Evolutionary conservation across 345 rosid genomes (phyloP).

Genomic region (Salix udensis): DNA sequence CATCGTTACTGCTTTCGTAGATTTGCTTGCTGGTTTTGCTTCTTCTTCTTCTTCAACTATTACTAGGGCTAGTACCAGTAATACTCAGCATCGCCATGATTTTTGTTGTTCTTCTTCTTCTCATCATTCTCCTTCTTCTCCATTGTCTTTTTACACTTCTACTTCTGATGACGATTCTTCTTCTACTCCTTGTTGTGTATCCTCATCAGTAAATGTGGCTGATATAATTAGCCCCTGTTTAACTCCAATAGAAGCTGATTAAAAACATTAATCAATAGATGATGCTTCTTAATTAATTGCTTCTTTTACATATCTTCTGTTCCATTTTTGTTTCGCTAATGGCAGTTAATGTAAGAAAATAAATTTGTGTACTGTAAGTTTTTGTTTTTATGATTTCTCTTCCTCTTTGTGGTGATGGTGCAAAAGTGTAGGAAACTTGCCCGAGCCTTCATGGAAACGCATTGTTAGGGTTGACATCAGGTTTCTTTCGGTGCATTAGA

Average conservation of each 20-base stretch:
- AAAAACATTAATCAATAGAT: neutral
- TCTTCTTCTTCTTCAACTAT: neutral
- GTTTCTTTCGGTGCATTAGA: neutral
- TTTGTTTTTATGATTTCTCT: neutral
- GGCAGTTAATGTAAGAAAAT: neutral
- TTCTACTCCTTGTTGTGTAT: slow-evolving; percentile 35
- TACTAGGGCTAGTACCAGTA: neutral
- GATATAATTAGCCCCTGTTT: slow-evolving; percentile 28
- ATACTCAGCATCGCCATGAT: neutral
- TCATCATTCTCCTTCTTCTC: slow-evolving; percentile 19
- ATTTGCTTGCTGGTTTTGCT: slow-evolving; percentile 18
- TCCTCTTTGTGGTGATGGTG: neutral
- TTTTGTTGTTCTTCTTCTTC: slow-evolving; percentile 25
- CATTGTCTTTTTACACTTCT: slow-evolving; percentile 43
- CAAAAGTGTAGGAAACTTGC: neutral
- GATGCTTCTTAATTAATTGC: neutral
- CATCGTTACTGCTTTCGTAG: slow-evolving; percentile 32
- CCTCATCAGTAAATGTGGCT: slow-evolving; percentile 27
- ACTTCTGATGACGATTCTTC: slow-evolving; percentile 41
- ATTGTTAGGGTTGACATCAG: neutral
- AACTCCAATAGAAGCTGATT: slow-evolving; percentile 39
- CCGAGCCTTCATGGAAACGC: neutral
- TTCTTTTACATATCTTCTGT: neutral
- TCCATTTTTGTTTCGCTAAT: neutral
- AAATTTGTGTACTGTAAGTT: no score